Conservation (phyloP, 768 basidiomycete genomes). For the Lentinus tigrinus region DNA sequence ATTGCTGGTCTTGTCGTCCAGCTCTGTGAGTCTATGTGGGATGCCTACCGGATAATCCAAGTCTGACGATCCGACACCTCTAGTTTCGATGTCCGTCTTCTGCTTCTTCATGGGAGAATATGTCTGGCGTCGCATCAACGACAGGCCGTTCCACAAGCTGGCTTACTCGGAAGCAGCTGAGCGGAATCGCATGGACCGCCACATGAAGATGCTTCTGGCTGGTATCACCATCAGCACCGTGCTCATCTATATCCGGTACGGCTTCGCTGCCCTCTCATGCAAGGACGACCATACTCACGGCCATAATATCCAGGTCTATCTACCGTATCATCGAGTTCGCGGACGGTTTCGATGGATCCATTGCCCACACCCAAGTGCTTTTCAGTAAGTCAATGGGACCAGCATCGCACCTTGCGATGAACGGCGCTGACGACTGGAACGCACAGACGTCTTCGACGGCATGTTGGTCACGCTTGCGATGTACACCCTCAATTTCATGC, state of each 20-base stretch:
- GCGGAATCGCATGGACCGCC: slow-evolving; percentile 15
- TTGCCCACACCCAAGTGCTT: slow-evolving; percentile 45
- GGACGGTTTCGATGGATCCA: slow-evolving; percentile 48
- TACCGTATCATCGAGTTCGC: slow-evolving; percentile 51
- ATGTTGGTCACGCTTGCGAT: slow-evolving; percentile 46
- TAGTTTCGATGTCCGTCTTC: slow-evolving; percentile 44
- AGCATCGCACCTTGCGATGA: background rate
- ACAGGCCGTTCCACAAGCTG: slow-evolving; percentile 35
- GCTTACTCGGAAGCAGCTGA: background rate
- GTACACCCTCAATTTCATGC: slow-evolving; percentile 42
- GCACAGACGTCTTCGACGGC: slow-evolving; percentile 50
- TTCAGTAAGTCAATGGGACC: slow-evolving; percentile 35
- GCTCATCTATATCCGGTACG: slow-evolving; percentile 30
- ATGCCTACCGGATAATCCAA: background rate
- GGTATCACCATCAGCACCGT: slow-evolving; percentile 26
- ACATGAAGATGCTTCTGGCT: slow-evolving; percentile 26
- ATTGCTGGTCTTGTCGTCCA: slow-evolving; percentile 30
- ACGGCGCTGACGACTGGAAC: background rate
- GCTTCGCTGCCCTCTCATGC: background rate
- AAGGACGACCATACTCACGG: background rate
- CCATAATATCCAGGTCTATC: slow-evolving; percentile 35
- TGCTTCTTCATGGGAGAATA: slow-evolving; percentile 45
- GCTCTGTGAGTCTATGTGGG: slow-evolving; percentile 20
- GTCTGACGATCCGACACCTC: background rate
- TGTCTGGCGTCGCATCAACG: slow-evolving; percentile 36